Evolutionary conservation across 1,284 basidiomycete species (phyloP), one percentile per base, ranked within the genome.

Genomic region (Gymnopus androsaceus): DNA sequence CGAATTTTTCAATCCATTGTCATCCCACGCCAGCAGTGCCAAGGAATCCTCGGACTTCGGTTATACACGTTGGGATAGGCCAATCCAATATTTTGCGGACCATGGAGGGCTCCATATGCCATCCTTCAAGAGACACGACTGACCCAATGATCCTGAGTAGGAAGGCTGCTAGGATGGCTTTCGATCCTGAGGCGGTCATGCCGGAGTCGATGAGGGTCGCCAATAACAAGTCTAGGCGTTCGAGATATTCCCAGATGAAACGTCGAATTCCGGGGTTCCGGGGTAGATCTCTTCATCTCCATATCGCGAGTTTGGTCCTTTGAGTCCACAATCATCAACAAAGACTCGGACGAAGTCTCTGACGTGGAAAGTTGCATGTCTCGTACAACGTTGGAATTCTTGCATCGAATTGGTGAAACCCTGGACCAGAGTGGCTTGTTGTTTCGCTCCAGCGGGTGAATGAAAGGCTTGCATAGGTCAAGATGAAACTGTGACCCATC

Each of bases 271-370:
- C 51, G 0, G 56, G 51, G 34, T 68, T 0, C 59, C 59, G 51
- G 6, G 51, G 37, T 38, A 56, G 15, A 58, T 50, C 5, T 45
- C 49, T 21, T 57, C 51, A 23, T 63, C 40, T 27, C 66, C 23
- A 46, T 72, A 72, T 15, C 40, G 45, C 0, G 62, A 57, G 0
- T n/a, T 25, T 0, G 68, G 67, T 0, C 68, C 70, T 38, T 64
- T 68, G 1, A 68, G 47, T 1, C 63, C 64, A 7, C 56, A 58
- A 42, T 73, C 67, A 46, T 73, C 72, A 1, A 72, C 61, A 40
- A 73, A 73, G 47, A 34, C 17, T 17, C 19, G 8, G 0, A 59
- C 53, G 9, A 59, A 44, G 17, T 41, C 7, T 41, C 38, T 41
- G n/a, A n/a, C n/a, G n/a, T n/a, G n/a, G n/a, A 7, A 6, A 19